Evolutionary conservation across 2,329 filamentous ascomycete species (phyloP), one percentile per base, ranked within the genome.

Genomic region (Apiospora koreana): DNA sequence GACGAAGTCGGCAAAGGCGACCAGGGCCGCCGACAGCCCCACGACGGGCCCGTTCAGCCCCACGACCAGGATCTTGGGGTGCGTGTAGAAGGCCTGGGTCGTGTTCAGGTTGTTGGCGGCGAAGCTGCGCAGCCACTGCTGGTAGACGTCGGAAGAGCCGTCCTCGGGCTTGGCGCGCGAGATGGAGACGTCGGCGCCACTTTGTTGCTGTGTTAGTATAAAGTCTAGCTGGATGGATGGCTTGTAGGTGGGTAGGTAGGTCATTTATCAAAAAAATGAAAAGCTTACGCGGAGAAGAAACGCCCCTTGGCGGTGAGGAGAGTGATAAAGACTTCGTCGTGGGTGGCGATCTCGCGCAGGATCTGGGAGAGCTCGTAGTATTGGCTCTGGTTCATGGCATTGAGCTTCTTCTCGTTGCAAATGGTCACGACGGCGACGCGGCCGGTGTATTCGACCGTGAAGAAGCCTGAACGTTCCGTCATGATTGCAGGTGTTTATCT

Each of bases 41-140:
- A 99, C 87, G 14, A 91, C 94, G 7, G 96, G 96, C 3, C 95
- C 96, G 83, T 98, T 98, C 74, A 98, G 91, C 0, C 94, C 96
- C 0, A 92, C 91, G 71, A 98, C 88, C 31, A 98, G 92, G 82
- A 98, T 93, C 84, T 98, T 98, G 76, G 94, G 93, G 83, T 98
- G 96, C 18, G 91, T 91, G 85, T 96, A 95, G 85, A 98, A 97
- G 76, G 94, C 92, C 76, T 94, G 92, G 2, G 95, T 96, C 76
- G 94, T 88, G 86, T 97, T 93, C 70, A 98, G 88, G 86, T 98
- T 98, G 86, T 93, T 92, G 75, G 92, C 86, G 14, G 94, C 92
- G 82, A 98, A 97, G 78, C 80, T 84, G 68, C 87, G 86, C 45
- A 97, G 88, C 83, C 90, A 91, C 75, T 89, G 85, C 68, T 79